Percentiles rank a stretch among this genome's conserved stretches.
Conservation (phyloP, 495 filamentous ascomycete species). For the Hypoxylon lenormandii region DNA sequence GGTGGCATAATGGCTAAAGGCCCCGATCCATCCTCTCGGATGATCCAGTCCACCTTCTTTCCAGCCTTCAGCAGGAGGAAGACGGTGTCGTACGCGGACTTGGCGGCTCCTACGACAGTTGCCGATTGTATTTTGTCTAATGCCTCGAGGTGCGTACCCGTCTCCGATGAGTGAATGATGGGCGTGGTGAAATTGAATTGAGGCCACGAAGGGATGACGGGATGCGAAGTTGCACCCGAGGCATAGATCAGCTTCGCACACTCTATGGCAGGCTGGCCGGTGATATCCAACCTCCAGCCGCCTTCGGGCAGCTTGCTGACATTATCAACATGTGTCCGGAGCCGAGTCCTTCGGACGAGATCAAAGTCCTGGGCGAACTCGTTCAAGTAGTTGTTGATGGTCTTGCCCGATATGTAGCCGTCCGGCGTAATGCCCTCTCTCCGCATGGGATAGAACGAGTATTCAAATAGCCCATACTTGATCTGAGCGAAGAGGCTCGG, state of each 20-base stretch:
- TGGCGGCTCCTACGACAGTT: constrained; percentile 61
- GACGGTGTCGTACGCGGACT: constrained; percentile 62
- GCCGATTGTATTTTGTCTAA: constrained; percentile 45
- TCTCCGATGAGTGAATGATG: constrained; percentile 55
- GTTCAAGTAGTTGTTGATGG: constrained; percentile 48
- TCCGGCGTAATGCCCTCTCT: constrained; percentile 44
- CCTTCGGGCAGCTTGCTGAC: constrained; percentile 39
- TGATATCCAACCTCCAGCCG: constrained; percentile 48
- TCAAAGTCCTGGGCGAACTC: constrained; percentile 50
- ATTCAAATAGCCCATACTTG: constrained; percentile 54
- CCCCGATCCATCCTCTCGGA: constrained; percentile 55
- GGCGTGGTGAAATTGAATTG: constrained; percentile 44
- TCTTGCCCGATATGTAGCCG: constrained; percentile 49
- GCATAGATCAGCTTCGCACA: constrained; percentile 60
- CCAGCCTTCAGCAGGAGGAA: constrained; percentile 56
- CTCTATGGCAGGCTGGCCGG: constrained; percentile 37
- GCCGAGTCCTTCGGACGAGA: constrained; percentile 49
- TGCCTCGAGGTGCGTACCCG: constrained; percentile 46
- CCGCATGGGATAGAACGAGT: constrained; percentile 53
- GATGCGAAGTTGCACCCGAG: constrained; percentile 58
- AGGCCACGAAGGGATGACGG: constrained; percentile 54
- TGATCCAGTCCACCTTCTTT: constrained; percentile 62
- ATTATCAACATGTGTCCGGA: constrained; percentile 45
- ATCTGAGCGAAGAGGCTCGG: constrained; percentile 57
- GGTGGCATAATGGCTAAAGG: constrained; percentile 53